These are phyloP conservation scores for Podosphaera xanthii DNA, from an alignment of 2,329 filamentous ascomycete species.

Conservation along the genomic window DNA sequence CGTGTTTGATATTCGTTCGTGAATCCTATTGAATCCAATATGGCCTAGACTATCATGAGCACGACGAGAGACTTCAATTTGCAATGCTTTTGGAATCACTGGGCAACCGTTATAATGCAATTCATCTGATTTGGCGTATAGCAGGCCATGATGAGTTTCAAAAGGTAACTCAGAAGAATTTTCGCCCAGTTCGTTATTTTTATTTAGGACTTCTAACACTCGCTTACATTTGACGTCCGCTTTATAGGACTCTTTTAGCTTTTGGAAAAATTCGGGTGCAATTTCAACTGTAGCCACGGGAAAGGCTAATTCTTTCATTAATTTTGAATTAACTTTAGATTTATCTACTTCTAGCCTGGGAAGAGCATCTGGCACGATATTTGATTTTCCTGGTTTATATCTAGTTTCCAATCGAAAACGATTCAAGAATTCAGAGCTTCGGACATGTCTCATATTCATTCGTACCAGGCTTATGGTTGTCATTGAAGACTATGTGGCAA, in stretches of 20 bases:
- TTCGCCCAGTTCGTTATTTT: background rate
- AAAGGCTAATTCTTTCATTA: background rate
- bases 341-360: background rate
- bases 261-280: background rate
- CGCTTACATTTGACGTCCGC: background rate
- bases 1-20: background rate
- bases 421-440: background rate
- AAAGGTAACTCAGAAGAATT: background rate
- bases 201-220: background rate
- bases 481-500: background rate
- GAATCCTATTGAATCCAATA: background rate
- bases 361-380: background rate
- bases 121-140: background rate
- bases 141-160: background rate
- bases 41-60: background rate
- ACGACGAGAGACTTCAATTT: background rate
- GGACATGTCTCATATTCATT: background rate
- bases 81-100: background rate
- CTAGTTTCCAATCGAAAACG: background rate
- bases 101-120: background rate
- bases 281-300: background rate
- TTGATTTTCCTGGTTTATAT: background rate
- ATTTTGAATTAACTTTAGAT: background rate
- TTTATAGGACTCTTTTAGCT: background rate
- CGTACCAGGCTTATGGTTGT: background rate